These are phyloP conservation scores for Acanthamoeba healyi DNA, from an alignment of 208 protist species.

Conservation along the genomic window DNA sequence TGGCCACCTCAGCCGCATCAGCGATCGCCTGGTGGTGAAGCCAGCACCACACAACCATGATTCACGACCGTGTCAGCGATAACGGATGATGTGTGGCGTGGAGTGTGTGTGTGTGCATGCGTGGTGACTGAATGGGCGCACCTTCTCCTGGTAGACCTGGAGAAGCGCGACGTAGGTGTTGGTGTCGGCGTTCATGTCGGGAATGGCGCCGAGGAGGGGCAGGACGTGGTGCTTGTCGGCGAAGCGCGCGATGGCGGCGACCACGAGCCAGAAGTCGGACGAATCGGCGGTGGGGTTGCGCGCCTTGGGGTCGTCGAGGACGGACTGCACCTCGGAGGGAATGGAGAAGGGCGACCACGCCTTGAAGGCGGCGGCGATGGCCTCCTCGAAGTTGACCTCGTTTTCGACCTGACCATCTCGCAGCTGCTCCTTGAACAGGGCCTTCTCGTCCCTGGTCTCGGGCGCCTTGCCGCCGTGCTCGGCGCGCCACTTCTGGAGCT, in stretches of 20 bases:
- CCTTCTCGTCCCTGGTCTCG: slow-evolving; percentile 82
- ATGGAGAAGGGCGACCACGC: slow-evolving; percentile 71
- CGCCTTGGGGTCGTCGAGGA: slow-evolving; percentile 85
- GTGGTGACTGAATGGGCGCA: too few species aligned
- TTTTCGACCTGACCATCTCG: neutral
- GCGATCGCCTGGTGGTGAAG: slow-evolving; percentile 69
- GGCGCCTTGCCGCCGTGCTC: slow-evolving; percentile 81
- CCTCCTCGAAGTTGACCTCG: slow-evolving; percentile 87
- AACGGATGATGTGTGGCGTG: too few species aligned
- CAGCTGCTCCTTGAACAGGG: slow-evolving; percentile 85
- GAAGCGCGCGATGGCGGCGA: slow-evolving; percentile 85
- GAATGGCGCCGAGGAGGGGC: slow-evolving; percentile 93
- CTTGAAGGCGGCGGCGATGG: slow-evolving; percentile 76
- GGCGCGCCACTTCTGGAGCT: slow-evolving; percentile 84
- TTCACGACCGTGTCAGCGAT: too few species aligned
- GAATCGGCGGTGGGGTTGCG: slow-evolving; percentile 29
- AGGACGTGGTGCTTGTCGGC: slow-evolving; percentile 85
- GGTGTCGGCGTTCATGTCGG: slow-evolving; percentile 97
- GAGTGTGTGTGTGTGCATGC: too few species aligned
- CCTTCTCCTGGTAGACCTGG: slow-evolving; percentile 65
- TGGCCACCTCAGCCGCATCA: slow-evolving; percentile 76
- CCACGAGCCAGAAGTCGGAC: slow-evolving; percentile 88
- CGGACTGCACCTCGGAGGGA: slow-evolving; percentile 73
- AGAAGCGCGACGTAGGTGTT: slow-evolving; percentile 80
- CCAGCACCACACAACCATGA: too few species aligned